Evolutionary conservation across 805 yeast genomes (phyloP).

Genomic region (Candida caryicola): DNA sequence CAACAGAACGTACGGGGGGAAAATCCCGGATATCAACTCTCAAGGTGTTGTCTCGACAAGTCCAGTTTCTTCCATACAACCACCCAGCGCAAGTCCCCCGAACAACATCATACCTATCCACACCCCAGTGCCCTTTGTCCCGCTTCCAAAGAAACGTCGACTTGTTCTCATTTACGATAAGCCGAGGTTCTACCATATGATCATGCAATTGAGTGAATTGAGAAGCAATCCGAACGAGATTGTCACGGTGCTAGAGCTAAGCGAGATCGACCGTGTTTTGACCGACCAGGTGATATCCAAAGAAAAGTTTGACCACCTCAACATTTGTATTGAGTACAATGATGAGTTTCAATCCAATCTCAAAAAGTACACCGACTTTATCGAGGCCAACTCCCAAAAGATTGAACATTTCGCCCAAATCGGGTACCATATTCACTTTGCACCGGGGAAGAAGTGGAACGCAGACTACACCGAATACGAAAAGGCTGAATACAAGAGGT

Average conservation of each 20-base stretch:
- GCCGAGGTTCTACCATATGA: slow-evolving; percentile 27
- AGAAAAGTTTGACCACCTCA: slow-evolving; percentile 19
- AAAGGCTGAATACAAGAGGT: slow-evolving; percentile 22
- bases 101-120: not conserved
- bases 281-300: slow-evolving; percentile 11
- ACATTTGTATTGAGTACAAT: slow-evolving; percentile 32
- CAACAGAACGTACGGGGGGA: no score
- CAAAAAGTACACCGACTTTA: slow-evolving; percentile 18
- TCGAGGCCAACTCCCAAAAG: slow-evolving; percentile 15
- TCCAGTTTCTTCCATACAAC: no score
- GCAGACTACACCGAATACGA: slow-evolving; percentile 24
- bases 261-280: slow-evolving; percentile 16
- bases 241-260: slow-evolving; percentile 17
- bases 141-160: slow-evolving; percentile 9
- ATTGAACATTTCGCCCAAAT: slow-evolving; percentile 20
- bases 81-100: not conserved
- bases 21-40: no score
- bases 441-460: slow-evolving; percentile 29
- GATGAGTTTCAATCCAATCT: slow-evolving; percentile 26
- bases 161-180: slow-evolving; percentile 23
- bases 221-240: slow-evolving; percentile 14
- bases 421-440: slow-evolving; percentile 36
- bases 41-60: no score
- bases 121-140: not conserved
- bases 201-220: slow-evolving; percentile 23